phyloP scores from a whole-genome alignment of 768 basidiomycete species.

The Leccinellum rugosiceps region DNA sequence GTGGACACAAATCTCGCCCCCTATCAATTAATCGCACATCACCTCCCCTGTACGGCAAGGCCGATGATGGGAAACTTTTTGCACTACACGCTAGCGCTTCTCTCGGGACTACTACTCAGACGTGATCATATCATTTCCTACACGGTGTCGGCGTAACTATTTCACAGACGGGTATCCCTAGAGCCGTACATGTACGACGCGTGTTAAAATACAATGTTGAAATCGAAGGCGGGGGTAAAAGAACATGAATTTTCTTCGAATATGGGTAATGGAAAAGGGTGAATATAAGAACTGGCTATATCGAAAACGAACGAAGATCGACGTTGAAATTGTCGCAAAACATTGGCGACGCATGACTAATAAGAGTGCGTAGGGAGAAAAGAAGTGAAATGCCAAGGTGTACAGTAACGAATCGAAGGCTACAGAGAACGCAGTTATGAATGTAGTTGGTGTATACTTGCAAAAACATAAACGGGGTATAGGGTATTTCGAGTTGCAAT shows the following conservation, averaged over 20 bases:
- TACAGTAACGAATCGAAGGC: slow-evolving; percentile 30
- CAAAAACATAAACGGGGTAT: slow-evolving; percentile 25
- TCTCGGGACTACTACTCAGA: background rate
- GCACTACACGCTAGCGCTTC: background rate
- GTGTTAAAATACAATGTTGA: slow-evolving; percentile 15
- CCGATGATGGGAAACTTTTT: background rate
- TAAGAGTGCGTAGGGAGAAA: slow-evolving; percentile 7
- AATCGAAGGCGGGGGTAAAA: background rate
- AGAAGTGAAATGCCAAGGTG: slow-evolving; percentile 2
- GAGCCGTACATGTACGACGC: slow-evolving; percentile 11
- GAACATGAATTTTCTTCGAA: background rate
- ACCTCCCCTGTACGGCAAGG: slow-evolving; percentile 12
- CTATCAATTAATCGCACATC: slow-evolving; percentile 21
- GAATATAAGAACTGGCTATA: background rate
- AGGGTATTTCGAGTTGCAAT: slow-evolving; percentile 9
- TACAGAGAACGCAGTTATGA: slow-evolving; percentile 25
- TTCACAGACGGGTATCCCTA: slow-evolving; percentile 15
- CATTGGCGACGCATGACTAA: slow-evolving; percentile 3
- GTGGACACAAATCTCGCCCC: slow-evolving; percentile 5
- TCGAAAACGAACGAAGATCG: slow-evolving; percentile 7
- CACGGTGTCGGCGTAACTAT: slow-evolving; percentile 1
- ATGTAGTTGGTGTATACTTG: slow-evolving; percentile 32
- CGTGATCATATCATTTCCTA: background rate
- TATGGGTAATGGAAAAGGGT: slow-evolving; percentile 1
- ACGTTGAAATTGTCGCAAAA: slow-evolving; percentile 13